Conservation (phyloP, 495 filamentous ascomycete species). For the Aspergillus baeticus region DNA sequence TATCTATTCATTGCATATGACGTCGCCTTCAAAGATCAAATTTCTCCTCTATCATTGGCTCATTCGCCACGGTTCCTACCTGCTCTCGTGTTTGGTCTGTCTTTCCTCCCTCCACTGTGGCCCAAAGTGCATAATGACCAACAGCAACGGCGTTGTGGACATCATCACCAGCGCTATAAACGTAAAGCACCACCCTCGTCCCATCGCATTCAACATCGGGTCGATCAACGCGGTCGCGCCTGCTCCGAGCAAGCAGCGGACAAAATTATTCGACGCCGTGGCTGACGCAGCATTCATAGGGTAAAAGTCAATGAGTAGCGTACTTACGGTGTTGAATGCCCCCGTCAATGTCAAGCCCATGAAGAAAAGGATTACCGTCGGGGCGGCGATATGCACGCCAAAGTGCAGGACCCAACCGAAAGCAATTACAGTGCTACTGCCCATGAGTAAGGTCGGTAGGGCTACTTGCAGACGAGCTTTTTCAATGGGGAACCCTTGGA, state of each 20-base stretch:
- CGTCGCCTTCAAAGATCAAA: no score
- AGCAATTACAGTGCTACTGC: slow-evolving; percentile 35
- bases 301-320: slow-evolving; percentile 66
- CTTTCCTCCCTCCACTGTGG: slow-evolving; percentile 50
- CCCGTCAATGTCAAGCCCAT: slow-evolving; percentile 57
- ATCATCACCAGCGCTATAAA: slow-evolving; percentile 58
- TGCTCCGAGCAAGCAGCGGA: slow-evolving; percentile 66
- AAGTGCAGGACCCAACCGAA: slow-evolving; percentile 42
- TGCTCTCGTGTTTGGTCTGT: neutral
- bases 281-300: slow-evolving; percentile 60
- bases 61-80: no score
- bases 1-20: no score
- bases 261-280: slow-evolving; percentile 70
- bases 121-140: slow-evolving; percentile 42
- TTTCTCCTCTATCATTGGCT: no score
- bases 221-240: slow-evolving; percentile 63
- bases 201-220: slow-evolving; percentile 65
- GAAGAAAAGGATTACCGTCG: slow-evolving; percentile 57
- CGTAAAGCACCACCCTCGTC: slow-evolving; percentile 68
- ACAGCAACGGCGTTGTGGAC: slow-evolving; percentile 50
- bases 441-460: slow-evolving; percentile 35
- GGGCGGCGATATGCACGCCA: slow-evolving; percentile 39
- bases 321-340: slow-evolving; percentile 55
- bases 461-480: slow-evolving; percentile 57
- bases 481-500: slow-evolving; percentile 62